Conservation (phyloP, 208 protist genomes). For the Trypanosoma cruzi region DNA sequence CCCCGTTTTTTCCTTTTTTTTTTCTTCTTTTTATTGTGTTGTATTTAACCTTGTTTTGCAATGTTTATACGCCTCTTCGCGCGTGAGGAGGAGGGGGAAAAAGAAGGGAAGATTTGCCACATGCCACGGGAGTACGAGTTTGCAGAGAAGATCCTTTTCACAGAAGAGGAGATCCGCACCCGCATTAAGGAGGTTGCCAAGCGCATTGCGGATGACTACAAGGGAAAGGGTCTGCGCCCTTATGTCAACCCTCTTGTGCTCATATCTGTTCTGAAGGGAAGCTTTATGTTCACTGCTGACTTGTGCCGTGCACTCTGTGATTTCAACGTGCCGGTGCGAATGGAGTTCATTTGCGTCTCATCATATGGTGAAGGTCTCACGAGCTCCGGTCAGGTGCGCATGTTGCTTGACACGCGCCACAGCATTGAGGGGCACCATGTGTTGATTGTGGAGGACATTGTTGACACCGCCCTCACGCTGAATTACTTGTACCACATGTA, state of each 20-base stretch:
- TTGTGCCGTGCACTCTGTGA: conserved; percentile 64
- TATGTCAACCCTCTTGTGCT: conserved; percentile 75
- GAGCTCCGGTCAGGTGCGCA: conserved; percentile 78
- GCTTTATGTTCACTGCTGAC: conserved; percentile 84
- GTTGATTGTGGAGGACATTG: conserved; percentile 92
- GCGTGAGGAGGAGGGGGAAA: background rate
- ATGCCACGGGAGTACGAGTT: conserved; percentile 58
- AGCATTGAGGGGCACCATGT: conserved; percentile 76
- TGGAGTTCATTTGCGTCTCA: conserved; percentile 91
- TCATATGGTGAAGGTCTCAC: conserved; percentile 54
- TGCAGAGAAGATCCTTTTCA: conserved; percentile 44
- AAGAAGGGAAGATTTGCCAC: background rate
- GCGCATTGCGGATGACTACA: conserved; percentile 80
- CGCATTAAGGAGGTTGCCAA: conserved; percentile 44
- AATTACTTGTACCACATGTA: conserved; percentile 67
- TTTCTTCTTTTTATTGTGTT: background rate
- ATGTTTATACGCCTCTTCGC: background rate
- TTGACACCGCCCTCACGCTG: conserved; percentile 87
- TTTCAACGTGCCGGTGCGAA: conserved; percentile 59
- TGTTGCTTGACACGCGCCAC: conserved; percentile 83
- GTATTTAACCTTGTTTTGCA: background rate
- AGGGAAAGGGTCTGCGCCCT: conserved; percentile 29
- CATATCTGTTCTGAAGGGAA: conserved; percentile 87
- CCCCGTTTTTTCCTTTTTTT: conserved; percentile 9
- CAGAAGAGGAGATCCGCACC: conserved; percentile 58